Conservation (phyloP, 1,284 basidiomycete species). For the Malassezia pachydermatis region DNA sequence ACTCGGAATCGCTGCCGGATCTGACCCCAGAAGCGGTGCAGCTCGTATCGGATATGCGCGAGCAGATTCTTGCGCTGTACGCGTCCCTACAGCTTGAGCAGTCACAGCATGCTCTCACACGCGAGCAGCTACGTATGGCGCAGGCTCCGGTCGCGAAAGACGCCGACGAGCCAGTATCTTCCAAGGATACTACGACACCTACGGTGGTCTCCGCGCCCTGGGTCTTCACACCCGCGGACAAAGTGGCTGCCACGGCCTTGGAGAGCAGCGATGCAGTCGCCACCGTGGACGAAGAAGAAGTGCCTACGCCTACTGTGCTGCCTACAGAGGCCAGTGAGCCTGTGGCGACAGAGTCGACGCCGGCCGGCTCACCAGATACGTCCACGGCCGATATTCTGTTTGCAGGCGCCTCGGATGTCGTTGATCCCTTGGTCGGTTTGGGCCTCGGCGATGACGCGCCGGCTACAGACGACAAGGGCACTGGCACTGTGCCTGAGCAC, state of each 20-base stretch:
- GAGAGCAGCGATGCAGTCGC: neutral
- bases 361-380: neutral
- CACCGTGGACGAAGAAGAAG: no score
- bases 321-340: neutral
- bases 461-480: neutral
- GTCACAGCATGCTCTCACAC: slow-evolving; percentile 32
- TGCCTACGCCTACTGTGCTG: neutral
- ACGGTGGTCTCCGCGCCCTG: no score
- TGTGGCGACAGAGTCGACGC: neutral
- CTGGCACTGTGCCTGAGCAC: neutral
- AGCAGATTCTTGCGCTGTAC: slow-evolving; percentile 46
- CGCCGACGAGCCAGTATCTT: neutral
- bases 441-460: slow-evolving; percentile 8
- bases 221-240: no score
- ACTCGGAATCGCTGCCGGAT: slow-evolving; percentile 7
- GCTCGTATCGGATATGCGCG: slow-evolving; percentile 43
- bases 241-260: neutral
- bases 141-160: no score
- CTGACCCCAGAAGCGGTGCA: slow-evolving; percentile 33
- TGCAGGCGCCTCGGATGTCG: neutral
- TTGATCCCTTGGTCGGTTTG: neutral
- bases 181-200: no score
- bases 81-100: slow-evolving; percentile 42
- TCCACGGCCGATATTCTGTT: slow-evolving; percentile 11
- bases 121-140: slow-evolving; percentile 14